Percentiles rank a stretch among this genome's conserved stretches.
These are phyloP conservation scores for Coprinopsis strossmayeri DNA, from an alignment of 768 basidiomycete species.

Conservation along the genomic window DNA sequence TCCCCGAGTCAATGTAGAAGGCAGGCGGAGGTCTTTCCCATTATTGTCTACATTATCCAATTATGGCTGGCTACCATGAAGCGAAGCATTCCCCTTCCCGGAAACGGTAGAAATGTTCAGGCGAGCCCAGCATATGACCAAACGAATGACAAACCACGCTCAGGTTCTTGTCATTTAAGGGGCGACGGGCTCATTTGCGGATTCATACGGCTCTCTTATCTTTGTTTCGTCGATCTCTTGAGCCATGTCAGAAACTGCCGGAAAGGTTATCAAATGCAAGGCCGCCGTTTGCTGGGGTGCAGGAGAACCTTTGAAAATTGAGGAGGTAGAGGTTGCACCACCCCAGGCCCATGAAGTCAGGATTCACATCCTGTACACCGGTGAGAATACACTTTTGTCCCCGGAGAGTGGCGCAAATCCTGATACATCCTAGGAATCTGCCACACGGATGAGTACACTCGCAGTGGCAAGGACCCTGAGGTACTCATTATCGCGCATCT, in stretches of 20 bases:
- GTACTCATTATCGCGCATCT: slow-evolving; percentile 34
- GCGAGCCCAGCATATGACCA: slow-evolving; percentile 1
- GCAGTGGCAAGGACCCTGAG: slow-evolving; percentile 94
- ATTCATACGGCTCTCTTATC: background rate
- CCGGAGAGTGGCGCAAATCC: no score
- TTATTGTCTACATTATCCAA: background rate
- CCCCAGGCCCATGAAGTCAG: slow-evolving; percentile 88
- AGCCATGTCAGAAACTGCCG: slow-evolving; percentile 67
- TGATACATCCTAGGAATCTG: slow-evolving; percentile 90
- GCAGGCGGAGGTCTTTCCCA: no score
- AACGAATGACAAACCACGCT: background rate
- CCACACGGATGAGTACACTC: slow-evolving; percentile 97
- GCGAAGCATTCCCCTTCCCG: background rate
- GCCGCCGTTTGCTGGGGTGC: slow-evolving; percentile 96
- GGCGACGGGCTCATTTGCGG: no score
- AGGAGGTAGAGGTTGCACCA: slow-evolving; percentile 91
- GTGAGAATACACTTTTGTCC: slow-evolving; percentile 43
- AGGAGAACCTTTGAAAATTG: slow-evolving; percentile 76
- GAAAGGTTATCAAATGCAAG: slow-evolving; percentile 80
- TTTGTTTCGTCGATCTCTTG: slow-evolving; percentile 16
- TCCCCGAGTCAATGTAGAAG: no score
- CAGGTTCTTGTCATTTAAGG: background rate
- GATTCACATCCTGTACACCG: slow-evolving; percentile 88
- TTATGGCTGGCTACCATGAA: background rate
- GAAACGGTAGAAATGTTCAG: slow-evolving; percentile 4